Conservation (phyloP, 2,329 filamentous ascomycete genomes). For the Dactylellina cionopaga region DNA sequence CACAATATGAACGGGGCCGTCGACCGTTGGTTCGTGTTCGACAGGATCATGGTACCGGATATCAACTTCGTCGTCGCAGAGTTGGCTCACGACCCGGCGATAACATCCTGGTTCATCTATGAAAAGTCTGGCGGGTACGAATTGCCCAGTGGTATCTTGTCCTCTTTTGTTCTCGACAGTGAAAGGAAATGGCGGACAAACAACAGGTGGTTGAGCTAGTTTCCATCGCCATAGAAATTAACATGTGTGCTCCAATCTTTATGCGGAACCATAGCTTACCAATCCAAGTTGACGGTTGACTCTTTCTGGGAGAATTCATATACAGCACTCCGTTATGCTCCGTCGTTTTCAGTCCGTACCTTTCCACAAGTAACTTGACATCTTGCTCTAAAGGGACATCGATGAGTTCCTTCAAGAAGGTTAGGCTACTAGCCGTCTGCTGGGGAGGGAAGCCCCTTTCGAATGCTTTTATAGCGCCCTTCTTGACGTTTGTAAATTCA, state of each 20-base stretch:
- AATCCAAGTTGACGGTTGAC: slow-evolving; percentile 49
- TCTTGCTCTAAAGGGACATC: slow-evolving; percentile 41
- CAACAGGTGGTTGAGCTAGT: slow-evolving; percentile 39
- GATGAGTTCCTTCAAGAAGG: slow-evolving; percentile 26
- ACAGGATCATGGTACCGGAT: slow-evolving; percentile 40
- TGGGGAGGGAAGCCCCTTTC: slow-evolving; percentile 48
- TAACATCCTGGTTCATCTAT: slow-evolving; percentile 50
- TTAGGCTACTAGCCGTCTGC: slow-evolving; percentile 46
- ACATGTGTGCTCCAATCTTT: background rate
- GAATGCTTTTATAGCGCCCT: slow-evolving; percentile 48
- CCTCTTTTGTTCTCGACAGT: slow-evolving; percentile 35
- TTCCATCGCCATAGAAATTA: background rate
- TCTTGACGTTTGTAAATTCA: slow-evolving; percentile 47
- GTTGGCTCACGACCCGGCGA: slow-evolving; percentile 38
- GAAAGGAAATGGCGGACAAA: slow-evolving; percentile 22
- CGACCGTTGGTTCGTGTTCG: slow-evolving; percentile 17
- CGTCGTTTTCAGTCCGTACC: slow-evolving; percentile 43
- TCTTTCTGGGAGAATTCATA: slow-evolving; percentile 36
- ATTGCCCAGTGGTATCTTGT: slow-evolving; percentile 18
- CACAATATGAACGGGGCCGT: slow-evolving; percentile 36
- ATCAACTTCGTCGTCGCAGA: slow-evolving; percentile 40
- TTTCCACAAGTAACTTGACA: slow-evolving; percentile 32
- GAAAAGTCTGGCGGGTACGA: slow-evolving; percentile 33
- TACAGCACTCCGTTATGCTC: slow-evolving; percentile 38
- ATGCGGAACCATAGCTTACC: slow-evolving; percentile 11